Evolutionary conservation across 1,284 basidiomycete genomes (phyloP).

Genomic region (Mycena citricolor): DNA sequence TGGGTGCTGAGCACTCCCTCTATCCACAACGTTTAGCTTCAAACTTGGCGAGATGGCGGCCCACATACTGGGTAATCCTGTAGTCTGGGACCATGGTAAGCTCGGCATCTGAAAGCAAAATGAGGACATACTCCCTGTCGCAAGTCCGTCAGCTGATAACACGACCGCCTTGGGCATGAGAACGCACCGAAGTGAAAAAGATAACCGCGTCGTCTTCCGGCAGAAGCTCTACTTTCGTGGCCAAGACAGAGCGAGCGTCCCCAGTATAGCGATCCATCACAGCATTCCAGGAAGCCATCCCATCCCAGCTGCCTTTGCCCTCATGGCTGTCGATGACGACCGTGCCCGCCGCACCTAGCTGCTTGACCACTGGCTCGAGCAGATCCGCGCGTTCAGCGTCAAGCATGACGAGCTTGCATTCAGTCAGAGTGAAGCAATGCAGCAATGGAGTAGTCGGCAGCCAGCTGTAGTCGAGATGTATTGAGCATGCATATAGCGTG

Average conservation of each 20-base stretch:
- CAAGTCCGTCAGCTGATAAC: constrained; percentile 48
- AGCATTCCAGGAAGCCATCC: constrained; percentile 37
- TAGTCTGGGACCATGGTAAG: too few relatives aligned
- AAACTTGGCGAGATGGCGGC: too few relatives aligned
- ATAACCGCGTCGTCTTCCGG: constrained; percentile 55
- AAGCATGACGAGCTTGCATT: constrained; percentile 52
- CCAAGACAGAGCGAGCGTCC: constrained; percentile 29
- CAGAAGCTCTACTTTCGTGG: constrained; percentile 26
- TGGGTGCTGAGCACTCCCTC: constrained; percentile 39
- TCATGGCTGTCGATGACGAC: constrained; percentile 39
- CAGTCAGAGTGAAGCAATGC: constrained; percentile 53
- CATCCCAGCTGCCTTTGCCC: constrained; percentile 39
- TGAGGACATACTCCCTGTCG: constrained; percentile 40
- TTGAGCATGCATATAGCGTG: constrained; percentile 1
- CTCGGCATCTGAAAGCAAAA: background rate
- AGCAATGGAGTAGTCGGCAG: constrained; percentile 44
- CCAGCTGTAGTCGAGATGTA: constrained; percentile 40
- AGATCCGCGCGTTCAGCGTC: constrained; percentile 54
- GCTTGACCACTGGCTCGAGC: constrained; percentile 30
- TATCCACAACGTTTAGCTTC: too few relatives aligned
- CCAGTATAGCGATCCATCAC: constrained; percentile 32
- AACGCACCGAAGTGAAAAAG: constrained; percentile 53
- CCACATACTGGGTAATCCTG: too few relatives aligned
- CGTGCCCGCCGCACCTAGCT: constrained; percentile 34
- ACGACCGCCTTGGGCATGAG: too few relatives aligned